Conservation (phyloP, 73 alveolate species). For the Stentor roeselii region DNA sequence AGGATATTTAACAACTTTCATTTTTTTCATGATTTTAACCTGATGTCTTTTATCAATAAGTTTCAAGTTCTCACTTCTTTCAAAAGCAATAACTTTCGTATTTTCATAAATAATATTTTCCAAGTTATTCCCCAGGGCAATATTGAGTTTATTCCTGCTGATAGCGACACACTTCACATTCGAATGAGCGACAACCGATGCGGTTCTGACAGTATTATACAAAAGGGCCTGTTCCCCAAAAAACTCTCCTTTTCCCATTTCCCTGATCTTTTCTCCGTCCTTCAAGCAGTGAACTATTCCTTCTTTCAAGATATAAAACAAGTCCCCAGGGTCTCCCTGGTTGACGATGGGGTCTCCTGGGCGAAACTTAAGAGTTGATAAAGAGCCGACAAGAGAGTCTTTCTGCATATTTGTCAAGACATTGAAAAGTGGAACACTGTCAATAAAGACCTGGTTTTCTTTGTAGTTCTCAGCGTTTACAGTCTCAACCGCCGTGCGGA, state of each 20-base stretch:
- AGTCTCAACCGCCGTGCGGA: constrained; percentile 57
- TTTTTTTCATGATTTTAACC: background rate
- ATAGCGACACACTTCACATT: constrained; percentile 5
- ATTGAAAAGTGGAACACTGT: constrained; percentile 32
- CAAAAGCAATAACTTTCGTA: background rate
- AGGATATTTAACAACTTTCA: background rate
- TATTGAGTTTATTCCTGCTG: background rate
- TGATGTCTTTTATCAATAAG: background rate
- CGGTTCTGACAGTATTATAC: constrained; percentile 37
- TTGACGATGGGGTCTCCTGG: constrained; percentile 59
- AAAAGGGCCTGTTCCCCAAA: constrained; percentile 51
- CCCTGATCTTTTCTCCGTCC: constrained; percentile 49
- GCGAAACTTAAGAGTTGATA: constrained; percentile 11
- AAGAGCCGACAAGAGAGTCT: background rate
- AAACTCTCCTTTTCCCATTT: constrained; percentile 49
- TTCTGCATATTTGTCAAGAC: background rate
- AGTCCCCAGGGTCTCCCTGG: constrained; percentile 80
- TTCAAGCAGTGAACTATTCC: constrained; percentile 60
- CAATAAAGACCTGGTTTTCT: constrained; percentile 38
- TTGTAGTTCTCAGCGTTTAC: constrained; percentile 35
- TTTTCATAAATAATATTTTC: background rate
- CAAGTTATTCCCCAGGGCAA: background rate
- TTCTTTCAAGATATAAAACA: constrained; percentile 60
- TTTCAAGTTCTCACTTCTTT: background rate
- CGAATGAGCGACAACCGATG: constrained; percentile 23